These are phyloP conservation scores for Trichophyton rubrum DNA, from an alignment of 2,329 filamentous ascomycete species.

Conservation along the genomic window DNA sequence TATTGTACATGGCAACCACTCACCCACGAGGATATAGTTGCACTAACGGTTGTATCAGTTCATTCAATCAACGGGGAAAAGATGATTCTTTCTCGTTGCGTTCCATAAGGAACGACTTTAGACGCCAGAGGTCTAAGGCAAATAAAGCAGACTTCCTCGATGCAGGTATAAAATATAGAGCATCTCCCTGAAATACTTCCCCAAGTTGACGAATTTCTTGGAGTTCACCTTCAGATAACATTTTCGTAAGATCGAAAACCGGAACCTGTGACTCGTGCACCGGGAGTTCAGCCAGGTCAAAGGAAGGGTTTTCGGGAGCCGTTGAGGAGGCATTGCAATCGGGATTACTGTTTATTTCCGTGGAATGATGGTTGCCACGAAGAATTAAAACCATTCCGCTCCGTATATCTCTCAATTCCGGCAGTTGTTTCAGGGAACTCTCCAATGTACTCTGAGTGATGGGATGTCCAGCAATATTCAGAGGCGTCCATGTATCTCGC, in stretches of 20 bases:
- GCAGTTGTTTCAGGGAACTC: neutral
- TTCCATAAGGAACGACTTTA: slow-evolving; percentile 20
- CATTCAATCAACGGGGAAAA: neutral
- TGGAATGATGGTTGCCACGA: neutral
- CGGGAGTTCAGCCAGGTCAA: slow-evolving; percentile 23
- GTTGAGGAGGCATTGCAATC: neutral
- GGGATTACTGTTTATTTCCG: neutral
- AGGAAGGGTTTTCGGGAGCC: slow-evolving; percentile 3
- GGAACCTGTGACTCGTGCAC: slow-evolving; percentile 23
- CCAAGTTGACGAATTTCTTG: slow-evolving; percentile 19
- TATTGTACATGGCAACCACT: neutral
- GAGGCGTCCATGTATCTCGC: neutral
- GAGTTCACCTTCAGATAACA: slow-evolving; percentile 23
- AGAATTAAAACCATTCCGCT: neutral
- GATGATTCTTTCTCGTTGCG: neutral
- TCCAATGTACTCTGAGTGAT: neutral
- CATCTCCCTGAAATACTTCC: slow-evolving; percentile 20
- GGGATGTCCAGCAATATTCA: neutral
- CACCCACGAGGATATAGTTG: neutral
- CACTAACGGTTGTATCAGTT: neutral
- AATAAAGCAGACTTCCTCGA: slow-evolving; percentile 19
- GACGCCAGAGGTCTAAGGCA: slow-evolving; percentile 29
- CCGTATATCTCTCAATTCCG: neutral
- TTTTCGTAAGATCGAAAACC: slow-evolving; percentile 25
- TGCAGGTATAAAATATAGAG: slow-evolving; percentile 27